Base-by-base conservation (phyloP, 1,284 basidiomycete genomes). In the Ustilago xerochloae region DNA sequence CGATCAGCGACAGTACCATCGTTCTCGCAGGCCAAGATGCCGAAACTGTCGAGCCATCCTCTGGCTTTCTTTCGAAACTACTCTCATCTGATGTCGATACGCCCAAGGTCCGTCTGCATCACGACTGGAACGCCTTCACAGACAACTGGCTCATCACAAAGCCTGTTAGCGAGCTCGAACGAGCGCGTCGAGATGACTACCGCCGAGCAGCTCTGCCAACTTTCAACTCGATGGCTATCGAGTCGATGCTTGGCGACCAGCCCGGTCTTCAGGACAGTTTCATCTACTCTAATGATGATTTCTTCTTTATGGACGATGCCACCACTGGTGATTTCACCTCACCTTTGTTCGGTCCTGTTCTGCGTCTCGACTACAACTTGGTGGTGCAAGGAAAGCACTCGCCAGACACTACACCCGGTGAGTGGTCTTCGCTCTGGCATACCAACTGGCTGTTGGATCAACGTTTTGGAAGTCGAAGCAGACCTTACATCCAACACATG, bases 171-270 rank as follows among this genome's bases (percentile, higher is more conserved):
- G 30, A 32, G 0, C 48, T 45, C 4, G 51, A 66, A 22, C 46
- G 35, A 20, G 24, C 52, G 47, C 45, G 45, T 4, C 49, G 60
- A n/a, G 45, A 54, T 36, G 33, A 62, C 12, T 78, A 71, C 39
- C 63, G 64, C 32, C 64, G 53, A n/a, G 49, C 59, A 12, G 66
- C 65, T 18, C 39, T 81, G 62, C 79, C 77, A 1, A 81, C 71
- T 0, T 81, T 79, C 72, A 81, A 79, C 50, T 72, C 64, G 39
- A 79, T 79, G 64, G 71, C 72, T 6, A 47, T 75, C 33, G 79
- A 81, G 47, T 20, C 67, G 15, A 72, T 75, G 70, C 53, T 81
- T 8, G 77, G 65, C 29, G 54, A 68, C 30, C 49, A 70, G 41
- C 55, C 65, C 16, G 69, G 60, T 3, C 61, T 77, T 9, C 43